Conservation (phyloP, 345 rosid species). For the Cardiospermum halicacabum region DNA sequence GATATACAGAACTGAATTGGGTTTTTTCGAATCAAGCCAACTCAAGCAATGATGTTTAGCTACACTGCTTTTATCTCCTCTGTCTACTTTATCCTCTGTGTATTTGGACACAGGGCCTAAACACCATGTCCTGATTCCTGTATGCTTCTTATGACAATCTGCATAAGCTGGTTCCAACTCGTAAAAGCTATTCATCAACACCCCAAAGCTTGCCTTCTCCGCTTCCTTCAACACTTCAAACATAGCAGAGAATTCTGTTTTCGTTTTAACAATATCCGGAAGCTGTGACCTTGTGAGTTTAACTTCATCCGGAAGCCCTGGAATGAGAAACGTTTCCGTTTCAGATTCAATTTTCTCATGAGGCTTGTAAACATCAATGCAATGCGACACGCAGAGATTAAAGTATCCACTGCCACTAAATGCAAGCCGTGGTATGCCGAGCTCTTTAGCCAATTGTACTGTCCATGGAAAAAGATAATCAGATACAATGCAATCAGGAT, state of each 20-base stretch:
- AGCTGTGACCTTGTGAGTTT: conserved; percentile 26
- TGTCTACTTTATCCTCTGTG: conserved; percentile 17
- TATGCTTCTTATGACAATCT: conserved; percentile 25
- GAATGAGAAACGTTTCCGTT: conserved; percentile 16
- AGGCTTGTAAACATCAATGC: conserved; percentile 19
- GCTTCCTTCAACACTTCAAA: conserved; percentile 28
- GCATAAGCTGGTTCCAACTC: conserved; percentile 26
- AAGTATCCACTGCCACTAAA: conserved; percentile 17
- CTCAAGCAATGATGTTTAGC: conserved; percentile 11
- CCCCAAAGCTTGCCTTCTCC: conserved; percentile 28
- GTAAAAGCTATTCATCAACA: conserved; percentile 27
- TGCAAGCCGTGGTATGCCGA: conserved; percentile 21
- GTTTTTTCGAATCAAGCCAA: conserved; percentile 30
- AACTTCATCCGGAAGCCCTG: conserved; percentile 24
- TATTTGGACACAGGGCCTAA: conserved; percentile 27
- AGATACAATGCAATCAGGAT: conserved; percentile 29
- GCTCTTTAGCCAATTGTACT: conserved; percentile 19
- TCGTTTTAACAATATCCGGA: conserved; percentile 27
- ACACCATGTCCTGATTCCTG: conserved; percentile 26
- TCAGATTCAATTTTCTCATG: conserved; percentile 15
- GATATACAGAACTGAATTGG: conserved; percentile 26
- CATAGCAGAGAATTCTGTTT: conserved; percentile 22
- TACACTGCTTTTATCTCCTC: conserved; percentile 17
- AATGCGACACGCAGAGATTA: conserved; percentile 16
- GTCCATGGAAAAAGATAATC: conserved; percentile 27